Percentiles rank a stretch among this genome's conserved stretches.
These are phyloP conservation scores for Aciculoconidium aculeatum DNA, from an alignment of 805 yeast genomes.

Conservation along the genomic window DNA sequence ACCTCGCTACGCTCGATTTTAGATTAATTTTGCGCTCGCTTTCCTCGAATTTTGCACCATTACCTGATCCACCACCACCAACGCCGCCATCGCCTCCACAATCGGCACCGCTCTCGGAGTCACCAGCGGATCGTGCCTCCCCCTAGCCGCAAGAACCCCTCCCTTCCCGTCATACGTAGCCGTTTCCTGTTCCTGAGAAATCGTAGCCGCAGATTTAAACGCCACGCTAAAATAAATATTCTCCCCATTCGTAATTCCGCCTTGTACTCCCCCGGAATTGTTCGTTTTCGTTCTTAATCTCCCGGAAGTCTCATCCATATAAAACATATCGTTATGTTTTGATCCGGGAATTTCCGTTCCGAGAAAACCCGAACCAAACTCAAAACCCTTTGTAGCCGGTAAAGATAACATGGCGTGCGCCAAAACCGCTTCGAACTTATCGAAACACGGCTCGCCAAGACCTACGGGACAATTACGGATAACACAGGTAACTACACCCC, in stretches of 20 bases:
- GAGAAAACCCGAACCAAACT: slow-evolving; percentile 91
- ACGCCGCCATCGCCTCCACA: slow-evolving; percentile 97
- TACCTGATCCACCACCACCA: slow-evolving; percentile 81
- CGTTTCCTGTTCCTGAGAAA: slow-evolving; percentile 87
- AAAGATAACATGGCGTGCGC: slow-evolving; percentile 98
- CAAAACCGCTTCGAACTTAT: slow-evolving; percentile 87
- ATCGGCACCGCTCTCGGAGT: slow-evolving; percentile 98
- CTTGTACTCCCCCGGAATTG: slow-evolving; percentile 96
- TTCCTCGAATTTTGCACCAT: slow-evolving; percentile 85
- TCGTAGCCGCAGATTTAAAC: slow-evolving; percentile 97
- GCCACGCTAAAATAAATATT: slow-evolving; percentile 91
- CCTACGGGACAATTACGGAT: slow-evolving; percentile 91
- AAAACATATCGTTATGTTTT: slow-evolving; percentile 86
- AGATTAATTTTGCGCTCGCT: no score
- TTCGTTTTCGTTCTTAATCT: slow-evolving; percentile 82
- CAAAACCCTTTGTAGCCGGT: slow-evolving; percentile 98
- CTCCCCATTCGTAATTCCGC: slow-evolving; percentile 97
- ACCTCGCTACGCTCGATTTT: no score
- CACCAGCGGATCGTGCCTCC: slow-evolving; percentile 98
- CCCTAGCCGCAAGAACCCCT: slow-evolving; percentile 91
- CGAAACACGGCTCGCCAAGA: slow-evolving; percentile 97
- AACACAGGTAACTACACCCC: slow-evolving; percentile 97
- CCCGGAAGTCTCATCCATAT: slow-evolving; percentile 50
- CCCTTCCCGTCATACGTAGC: slow-evolving; percentile 81
- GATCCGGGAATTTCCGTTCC: slow-evolving; percentile 92